Percentiles rank a stretch among this genome's conserved stretches.
These are phyloP conservation scores for Tetrapisispora nanseiensis DNA, from an alignment of 805 yeast genomes.

Conservation along the genomic window DNA sequence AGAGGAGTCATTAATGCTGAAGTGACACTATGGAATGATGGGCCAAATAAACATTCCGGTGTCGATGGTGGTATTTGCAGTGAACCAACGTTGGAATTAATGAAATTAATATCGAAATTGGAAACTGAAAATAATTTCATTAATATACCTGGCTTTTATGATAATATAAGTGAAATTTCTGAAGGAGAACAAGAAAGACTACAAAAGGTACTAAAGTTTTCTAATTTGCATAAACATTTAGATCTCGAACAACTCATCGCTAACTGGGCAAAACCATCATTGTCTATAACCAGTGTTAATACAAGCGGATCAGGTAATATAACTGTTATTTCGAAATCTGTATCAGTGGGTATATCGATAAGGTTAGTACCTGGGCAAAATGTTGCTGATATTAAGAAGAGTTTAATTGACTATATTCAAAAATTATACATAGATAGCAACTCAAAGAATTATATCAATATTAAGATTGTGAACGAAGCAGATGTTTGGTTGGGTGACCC, in stretches of 20 bases:
- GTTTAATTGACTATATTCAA: constrained; percentile 39
- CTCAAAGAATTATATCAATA: constrained; percentile 51
- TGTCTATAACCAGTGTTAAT: constrained; percentile 72
- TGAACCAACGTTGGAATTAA: constrained; percentile 83
- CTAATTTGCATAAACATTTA: constrained; percentile 22
- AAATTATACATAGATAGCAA: constrained; percentile 39
- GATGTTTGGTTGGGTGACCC: constrained; percentile 97
- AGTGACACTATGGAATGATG: constrained; percentile 59
- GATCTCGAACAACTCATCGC: constrained; percentile 49
- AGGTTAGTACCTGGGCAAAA: constrained; percentile 88
- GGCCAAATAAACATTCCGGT: constrained; percentile 90
- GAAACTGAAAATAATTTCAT: constrained; percentile 48
- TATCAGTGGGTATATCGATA: constrained; percentile 66
- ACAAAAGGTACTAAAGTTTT: constrained; percentile 43
- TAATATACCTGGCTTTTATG: constrained; percentile 59
- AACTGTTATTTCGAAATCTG: constrained; percentile 81
- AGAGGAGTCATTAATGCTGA: constrained; percentile 82
- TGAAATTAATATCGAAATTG: constrained; percentile 58
- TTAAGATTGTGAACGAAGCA: constrained; percentile 69
- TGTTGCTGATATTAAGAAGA: constrained; percentile 43
- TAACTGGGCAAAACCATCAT: constrained; percentile 84
- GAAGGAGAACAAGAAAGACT: constrained; percentile 52
- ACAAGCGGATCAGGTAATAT: constrained; percentile 87
- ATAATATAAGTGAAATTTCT: constrained; percentile 50
- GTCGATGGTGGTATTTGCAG: constrained; percentile 87